Evolutionary conservation across 768 basidiomycete genomes (phyloP).

Genomic region (Pleurotus tuber-regium): DNA sequence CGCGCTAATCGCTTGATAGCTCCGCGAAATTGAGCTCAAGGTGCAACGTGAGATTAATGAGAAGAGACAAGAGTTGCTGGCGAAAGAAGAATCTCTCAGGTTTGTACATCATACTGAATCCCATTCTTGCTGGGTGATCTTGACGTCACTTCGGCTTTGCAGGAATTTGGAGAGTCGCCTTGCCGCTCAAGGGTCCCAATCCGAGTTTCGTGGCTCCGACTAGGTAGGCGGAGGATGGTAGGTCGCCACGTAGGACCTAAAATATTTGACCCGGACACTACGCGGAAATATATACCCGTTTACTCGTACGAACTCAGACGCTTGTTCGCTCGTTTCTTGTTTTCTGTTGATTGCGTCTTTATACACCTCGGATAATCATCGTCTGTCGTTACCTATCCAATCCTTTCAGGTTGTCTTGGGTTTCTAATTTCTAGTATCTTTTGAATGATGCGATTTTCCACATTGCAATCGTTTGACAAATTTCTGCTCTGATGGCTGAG

Average conservation of each 20-base stretch:
- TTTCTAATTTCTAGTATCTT: slow-evolving; percentile 14
- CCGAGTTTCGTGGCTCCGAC: slow-evolving; percentile 75
- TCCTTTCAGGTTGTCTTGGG: slow-evolving; percentile 29
- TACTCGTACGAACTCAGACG: slow-evolving; percentile 16
- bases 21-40: slow-evolving; percentile 97
- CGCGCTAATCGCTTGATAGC: slow-evolving; percentile 33
- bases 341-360: slow-evolving; percentile 18
- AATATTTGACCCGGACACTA: slow-evolving; percentile 19
- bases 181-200: slow-evolving; percentile 83
- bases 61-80: slow-evolving; percentile 93
- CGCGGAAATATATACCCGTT: slow-evolving; percentile 14
- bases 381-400: slow-evolving; percentile 27
- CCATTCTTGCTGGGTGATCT: not conserved
- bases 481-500: not conserved
- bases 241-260: slow-evolving; percentile 6
- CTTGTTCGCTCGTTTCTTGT: slow-evolving; percentile 6
- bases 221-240: slow-evolving; percentile 13
- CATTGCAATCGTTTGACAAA: not conserved
- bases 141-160: slow-evolving; percentile 8
- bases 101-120: slow-evolving; percentile 27
- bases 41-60: slow-evolving; percentile 98
- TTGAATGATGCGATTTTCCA: slow-evolving; percentile 2
- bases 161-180: slow-evolving; percentile 90
- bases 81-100: slow-evolving; percentile 94
- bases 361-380: slow-evolving; percentile 27